phyloP scores from a whole-genome alignment of 2,329 filamentous ascomycete genomes.

The Nothopassalora personata region DNA sequence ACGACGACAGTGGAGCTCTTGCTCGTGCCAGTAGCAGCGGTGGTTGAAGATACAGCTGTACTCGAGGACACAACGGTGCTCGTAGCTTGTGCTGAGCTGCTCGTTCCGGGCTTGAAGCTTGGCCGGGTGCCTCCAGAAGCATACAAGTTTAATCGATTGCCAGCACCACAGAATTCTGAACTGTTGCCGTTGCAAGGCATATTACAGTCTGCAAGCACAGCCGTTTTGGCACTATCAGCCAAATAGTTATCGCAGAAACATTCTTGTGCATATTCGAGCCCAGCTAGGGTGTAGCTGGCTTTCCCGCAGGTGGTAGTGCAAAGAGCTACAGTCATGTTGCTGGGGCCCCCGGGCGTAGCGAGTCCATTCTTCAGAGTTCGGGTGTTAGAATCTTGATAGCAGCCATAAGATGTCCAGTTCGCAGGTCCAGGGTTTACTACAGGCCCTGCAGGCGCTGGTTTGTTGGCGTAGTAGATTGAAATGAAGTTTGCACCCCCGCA shows the following conservation, averaged over 20 bases:
- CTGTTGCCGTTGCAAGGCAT: slow-evolving; percentile 28
- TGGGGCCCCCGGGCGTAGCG: slow-evolving; percentile 18
- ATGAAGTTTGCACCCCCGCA: slow-evolving; percentile 26
- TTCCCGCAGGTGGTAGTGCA: slow-evolving; percentile 26
- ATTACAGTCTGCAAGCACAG: slow-evolving; percentile 22
- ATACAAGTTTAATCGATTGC: slow-evolving; percentile 25
- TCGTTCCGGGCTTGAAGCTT: slow-evolving; percentile 11
- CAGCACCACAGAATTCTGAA: slow-evolving; percentile 28
- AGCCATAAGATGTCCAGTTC: slow-evolving; percentile 30
- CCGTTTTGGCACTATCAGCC: slow-evolving; percentile 12
- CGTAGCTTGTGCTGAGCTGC: slow-evolving; percentile 7
- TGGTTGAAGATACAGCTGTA: not conserved
- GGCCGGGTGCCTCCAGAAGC: slow-evolving; percentile 17
- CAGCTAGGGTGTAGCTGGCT: slow-evolving; percentile 29
- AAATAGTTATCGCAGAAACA: slow-evolving; percentile 33
- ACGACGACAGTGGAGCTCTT: not conserved
- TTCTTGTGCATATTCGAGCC: slow-evolving; percentile 33
- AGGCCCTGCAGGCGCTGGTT: slow-evolving; percentile 16
- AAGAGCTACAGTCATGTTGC: slow-evolving; percentile 24
- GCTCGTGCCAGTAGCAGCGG: not conserved
- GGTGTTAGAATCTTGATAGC: slow-evolving; percentile 27
- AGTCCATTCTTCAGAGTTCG: slow-evolving; percentile 19
- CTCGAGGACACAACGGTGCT: not conserved
- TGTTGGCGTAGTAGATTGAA: slow-evolving; percentile 24
- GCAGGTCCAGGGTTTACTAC: slow-evolving; percentile 17